Evolutionary conservation across 371 early-diverging fungal species (phyloP), one percentile per base, ranked within the genome.

Genomic region (Lichtheimia hyalospora): DNA sequence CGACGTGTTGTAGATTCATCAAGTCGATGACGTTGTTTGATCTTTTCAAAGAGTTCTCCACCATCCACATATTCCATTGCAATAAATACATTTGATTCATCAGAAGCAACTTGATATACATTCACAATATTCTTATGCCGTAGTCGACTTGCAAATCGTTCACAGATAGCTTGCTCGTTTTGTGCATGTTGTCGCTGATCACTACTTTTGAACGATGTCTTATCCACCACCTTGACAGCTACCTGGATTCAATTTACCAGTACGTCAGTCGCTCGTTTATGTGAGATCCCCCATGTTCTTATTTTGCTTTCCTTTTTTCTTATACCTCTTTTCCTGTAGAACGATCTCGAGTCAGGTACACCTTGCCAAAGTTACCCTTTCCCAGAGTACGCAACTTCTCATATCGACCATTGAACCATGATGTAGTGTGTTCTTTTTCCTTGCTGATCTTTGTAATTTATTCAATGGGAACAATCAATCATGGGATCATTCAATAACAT

Each of bases 51-150:
- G 41, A 99, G 77, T 75, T 99, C 98, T 15, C 96, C 97, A 56
- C 99, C 99, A 58, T 91, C 91, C 50, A 96, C 82, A 66, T 96
- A 93, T 69, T 99, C 99, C 90, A 98, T 91, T 10, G 98, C 90
- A 44, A 99, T 81, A 75, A 92, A 93, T 56, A 92, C 92, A 46
- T 87, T 86, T 52, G 89, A 88, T 41, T 90, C 84, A 18, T 92
- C 90, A 61, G 93, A 90, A 48, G 91, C 85, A 14, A 96, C 96
- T 52, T 94, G 93, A 62, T 91, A 89, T n/a, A 97, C 82, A 54
- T 88, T 81, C 54, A 95, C 86, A 52, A 97, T 89, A 64, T 93
- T 83, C 28, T 92, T 92, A 64, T 97, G 96, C 49, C 84, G 82
- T 48, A 97, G 81, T 6, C 91, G 80, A 50, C 39, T 54, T 5